phyloP scores from a whole-genome alignment of 2,329 filamentous ascomycete genomes.

The Alternaria arborescens region DNA sequence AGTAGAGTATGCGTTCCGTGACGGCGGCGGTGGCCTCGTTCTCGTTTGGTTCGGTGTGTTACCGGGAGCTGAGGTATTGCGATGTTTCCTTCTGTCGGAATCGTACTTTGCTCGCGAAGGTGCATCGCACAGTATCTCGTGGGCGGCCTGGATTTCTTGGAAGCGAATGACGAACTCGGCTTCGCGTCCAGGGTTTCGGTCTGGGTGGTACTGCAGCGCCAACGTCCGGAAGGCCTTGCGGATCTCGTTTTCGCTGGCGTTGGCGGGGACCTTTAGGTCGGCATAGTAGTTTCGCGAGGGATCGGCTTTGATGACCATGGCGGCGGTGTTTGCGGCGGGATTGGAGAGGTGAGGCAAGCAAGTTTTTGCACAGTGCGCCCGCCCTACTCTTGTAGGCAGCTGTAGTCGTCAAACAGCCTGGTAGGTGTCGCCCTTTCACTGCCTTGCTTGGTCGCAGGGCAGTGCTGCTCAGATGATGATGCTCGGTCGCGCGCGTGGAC shows the following conservation, averaged over 20 bases:
- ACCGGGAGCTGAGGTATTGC: slow-evolving; percentile 38
- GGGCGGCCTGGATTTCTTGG: slow-evolving; percentile 84
- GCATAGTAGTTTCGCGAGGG: slow-evolving; percentile 81
- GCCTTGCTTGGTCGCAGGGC: slow-evolving; percentile 37
- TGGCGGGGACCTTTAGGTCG: slow-evolving; percentile 75
- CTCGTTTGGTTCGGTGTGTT: slow-evolving; percentile 53
- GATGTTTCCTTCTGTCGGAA: slow-evolving; percentile 62
- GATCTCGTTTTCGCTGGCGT: slow-evolving; percentile 76
- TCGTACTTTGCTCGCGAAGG: slow-evolving; percentile 69
- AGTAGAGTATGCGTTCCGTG: slow-evolving; percentile 54
- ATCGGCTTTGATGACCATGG: slow-evolving; percentile 75
- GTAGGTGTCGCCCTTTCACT: slow-evolving; percentile 20
- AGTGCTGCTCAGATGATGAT: slow-evolving; percentile 48
- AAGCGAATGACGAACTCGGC: slow-evolving; percentile 82
- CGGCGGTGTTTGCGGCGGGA: slow-evolving; percentile 18
- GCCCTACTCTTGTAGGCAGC: slow-evolving; percentile 27
- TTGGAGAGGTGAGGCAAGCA: neutral
- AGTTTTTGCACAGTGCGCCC: neutral
- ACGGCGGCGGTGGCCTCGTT: slow-evolving; percentile 54
- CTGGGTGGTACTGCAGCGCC: slow-evolving; percentile 85
- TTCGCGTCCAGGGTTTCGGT: slow-evolving; percentile 86
- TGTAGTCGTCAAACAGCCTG: slow-evolving; percentile 14
- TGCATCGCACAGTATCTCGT: slow-evolving; percentile 75
- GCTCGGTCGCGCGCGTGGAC: slow-evolving; percentile 35
- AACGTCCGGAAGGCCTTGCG: slow-evolving; percentile 88